Conservation (phyloP, 805 yeast genomes). For the Wickerhamiella azymoides region DNA sequence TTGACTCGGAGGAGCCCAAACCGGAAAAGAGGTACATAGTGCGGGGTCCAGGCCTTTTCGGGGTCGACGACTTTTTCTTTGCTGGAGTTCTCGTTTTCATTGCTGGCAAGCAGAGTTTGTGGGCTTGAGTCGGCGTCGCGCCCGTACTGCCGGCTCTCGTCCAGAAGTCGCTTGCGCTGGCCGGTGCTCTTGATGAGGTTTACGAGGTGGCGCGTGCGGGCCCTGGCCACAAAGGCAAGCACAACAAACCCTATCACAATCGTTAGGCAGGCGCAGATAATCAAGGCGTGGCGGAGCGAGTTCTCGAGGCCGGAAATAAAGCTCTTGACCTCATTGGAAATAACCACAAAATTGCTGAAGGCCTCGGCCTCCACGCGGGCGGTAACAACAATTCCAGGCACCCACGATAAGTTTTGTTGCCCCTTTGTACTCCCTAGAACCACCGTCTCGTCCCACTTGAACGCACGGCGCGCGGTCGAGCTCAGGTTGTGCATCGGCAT, state of each 20-base stretch:
- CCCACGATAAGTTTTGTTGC: not conserved
- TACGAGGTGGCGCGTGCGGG: slow-evolving; percentile 18
- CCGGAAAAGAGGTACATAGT: slow-evolving; percentile 1
- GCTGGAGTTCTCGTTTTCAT: not conserved
- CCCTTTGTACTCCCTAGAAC: not conserved
- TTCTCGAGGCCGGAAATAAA: not conserved
- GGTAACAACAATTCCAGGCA: not conserved
- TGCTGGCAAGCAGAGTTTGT: not conserved
- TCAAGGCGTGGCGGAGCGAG: not conserved
- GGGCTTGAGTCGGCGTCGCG: not conserved
- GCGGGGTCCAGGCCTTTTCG: not conserved
- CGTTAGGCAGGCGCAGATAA: not conserved
- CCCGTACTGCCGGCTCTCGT: slow-evolving; percentile 6
- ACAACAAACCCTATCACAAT: slow-evolving; percentile 15
- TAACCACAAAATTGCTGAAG: not conserved
- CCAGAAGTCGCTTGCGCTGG: slow-evolving; percentile 15
- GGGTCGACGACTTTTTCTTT: not conserved
- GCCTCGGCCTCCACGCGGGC: not conserved
- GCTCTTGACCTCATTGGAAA: not conserved
- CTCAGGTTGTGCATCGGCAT: not conserved
- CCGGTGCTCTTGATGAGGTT: slow-evolving; percentile 19
- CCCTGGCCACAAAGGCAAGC: slow-evolving; percentile 15
- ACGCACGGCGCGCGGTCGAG: not conserved
- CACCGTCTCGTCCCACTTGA: not conserved
- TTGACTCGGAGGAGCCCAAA: slow-evolving; percentile 16